phyloP scores from a whole-genome alignment of 257 asterid genomes.

The Solanum sitiens region DNA sequence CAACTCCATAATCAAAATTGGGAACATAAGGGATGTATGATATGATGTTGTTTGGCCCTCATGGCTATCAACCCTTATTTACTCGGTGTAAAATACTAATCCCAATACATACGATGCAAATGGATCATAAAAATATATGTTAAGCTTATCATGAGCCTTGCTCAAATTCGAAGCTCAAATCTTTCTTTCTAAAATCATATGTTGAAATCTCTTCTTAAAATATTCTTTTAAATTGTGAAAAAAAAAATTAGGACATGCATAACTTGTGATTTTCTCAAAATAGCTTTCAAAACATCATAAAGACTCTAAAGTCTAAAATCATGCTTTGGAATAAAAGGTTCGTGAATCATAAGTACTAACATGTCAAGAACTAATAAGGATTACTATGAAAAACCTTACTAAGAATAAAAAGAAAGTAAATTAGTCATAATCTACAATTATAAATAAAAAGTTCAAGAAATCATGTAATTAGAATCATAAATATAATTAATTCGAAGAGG shows the following conservation, averaged over 20 bases:
- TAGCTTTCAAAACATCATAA: not conserved
- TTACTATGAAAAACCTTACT: not conserved
- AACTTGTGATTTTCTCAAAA: not conserved
- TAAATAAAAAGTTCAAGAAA: not conserved
- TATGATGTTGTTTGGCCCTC: too few species aligned
- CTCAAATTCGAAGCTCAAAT: not conserved
- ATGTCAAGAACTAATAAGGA: not conserved
- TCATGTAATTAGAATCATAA: not conserved
- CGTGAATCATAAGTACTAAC: not conserved
- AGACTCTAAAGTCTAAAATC: not conserved
- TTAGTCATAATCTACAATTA: not conserved
- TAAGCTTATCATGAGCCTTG: not conserved
- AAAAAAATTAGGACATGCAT: not conserved
- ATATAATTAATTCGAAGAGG: not conserved
- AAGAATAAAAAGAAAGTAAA: not conserved
- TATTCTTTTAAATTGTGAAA: not conserved
- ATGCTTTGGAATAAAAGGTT: not conserved
- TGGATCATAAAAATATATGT: not conserved
- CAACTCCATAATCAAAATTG: too few species aligned
- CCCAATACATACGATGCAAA: not conserved
- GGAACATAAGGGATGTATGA: too few species aligned
- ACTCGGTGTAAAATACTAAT: not conserved
- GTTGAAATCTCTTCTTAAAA: not conserved
- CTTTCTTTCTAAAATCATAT: not conserved
- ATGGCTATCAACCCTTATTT: not conserved